A percentile compares a stretch with the other conserved stretches of the same genome.
phyloP scores from a whole-genome alignment of 2,329 filamentous ascomycete species.

The Neocucurbitaria cava region DNA sequence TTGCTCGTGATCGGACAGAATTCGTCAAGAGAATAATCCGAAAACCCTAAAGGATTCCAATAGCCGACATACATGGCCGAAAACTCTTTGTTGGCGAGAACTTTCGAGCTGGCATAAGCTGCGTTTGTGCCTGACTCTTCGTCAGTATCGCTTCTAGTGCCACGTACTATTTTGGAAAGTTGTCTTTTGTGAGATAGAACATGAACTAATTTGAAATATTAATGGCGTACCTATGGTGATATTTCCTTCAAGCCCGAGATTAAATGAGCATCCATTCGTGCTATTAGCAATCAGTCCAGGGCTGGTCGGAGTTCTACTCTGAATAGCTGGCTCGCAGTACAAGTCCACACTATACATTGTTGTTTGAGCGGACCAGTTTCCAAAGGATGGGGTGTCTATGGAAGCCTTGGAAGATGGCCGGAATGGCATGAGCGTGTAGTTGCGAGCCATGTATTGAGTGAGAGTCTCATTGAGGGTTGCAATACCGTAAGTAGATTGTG shows the following conservation, averaged over 20 bases:
- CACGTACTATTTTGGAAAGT: no score
- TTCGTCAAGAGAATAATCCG: constrained; percentile 37
- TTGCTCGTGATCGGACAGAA: constrained; percentile 43
- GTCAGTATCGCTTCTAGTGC: no score
- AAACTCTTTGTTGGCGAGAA: constrained; percentile 23
- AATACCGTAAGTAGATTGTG: constrained; percentile 57
- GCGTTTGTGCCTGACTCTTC: no score
- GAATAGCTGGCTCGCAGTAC: no score
- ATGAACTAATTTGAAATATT: no score
- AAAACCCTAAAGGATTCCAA: constrained; percentile 38
- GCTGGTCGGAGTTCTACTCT: no score
- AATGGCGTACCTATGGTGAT: not conserved
- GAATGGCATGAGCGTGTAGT: constrained; percentile 57
- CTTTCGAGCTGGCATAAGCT: no score
- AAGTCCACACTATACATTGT: constrained; percentile 45
- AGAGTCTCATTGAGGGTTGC: constrained; percentile 55
- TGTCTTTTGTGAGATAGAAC: no score
- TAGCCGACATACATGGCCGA: constrained; percentile 56
- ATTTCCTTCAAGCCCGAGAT: constrained; percentile 18
- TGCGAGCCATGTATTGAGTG: constrained; percentile 53
- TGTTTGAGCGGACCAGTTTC: constrained; percentile 36
- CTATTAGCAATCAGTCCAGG: no score
- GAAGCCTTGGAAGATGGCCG: no score
- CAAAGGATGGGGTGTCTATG: no score
- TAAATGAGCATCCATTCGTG: constrained; percentile 28